Evolutionary conservation across 2,329 filamentous ascomycete genomes (phyloP).

Genomic region (Chlorencoelia australis): DNA sequence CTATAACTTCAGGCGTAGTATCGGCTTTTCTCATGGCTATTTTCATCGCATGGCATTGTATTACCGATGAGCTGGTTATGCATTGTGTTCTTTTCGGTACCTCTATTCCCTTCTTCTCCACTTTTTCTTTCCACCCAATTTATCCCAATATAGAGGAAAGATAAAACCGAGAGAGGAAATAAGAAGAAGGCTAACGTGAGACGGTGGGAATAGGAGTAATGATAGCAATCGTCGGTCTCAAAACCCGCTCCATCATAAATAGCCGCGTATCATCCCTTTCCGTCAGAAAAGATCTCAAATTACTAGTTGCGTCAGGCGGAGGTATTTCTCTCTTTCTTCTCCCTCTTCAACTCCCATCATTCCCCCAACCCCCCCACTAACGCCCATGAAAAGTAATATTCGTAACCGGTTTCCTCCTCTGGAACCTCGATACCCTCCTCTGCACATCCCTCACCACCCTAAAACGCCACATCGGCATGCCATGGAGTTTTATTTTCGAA

Average conservation of each 20-base stretch:
- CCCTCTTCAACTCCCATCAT: background rate
- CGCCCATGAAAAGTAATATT: constrained; percentile 24
- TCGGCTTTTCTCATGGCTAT: constrained; percentile 31
- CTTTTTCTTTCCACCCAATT: background rate
- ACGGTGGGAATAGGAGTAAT: constrained; percentile 16
- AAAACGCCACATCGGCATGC: constrained; percentile 38
- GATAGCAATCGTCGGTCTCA: constrained; percentile 12
- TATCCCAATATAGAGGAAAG: background rate
- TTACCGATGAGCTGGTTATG: constrained; percentile 12
- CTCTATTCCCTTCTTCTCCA: too few species aligned
- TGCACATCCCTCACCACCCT: constrained; percentile 38
- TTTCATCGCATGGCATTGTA: constrained; percentile 31
- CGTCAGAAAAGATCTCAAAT: constrained; percentile 18
- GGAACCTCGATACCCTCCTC: constrained; percentile 46
- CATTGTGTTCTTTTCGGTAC: constrained; percentile 16
- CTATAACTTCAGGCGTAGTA: constrained; percentile 32
- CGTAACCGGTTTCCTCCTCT: constrained; percentile 39
- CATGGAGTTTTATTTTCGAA: constrained; percentile 46
- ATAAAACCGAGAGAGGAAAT: too few species aligned
- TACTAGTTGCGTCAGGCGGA: constrained; percentile 18
- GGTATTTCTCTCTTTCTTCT: constrained; percentile 11
- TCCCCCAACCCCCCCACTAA: background rate
- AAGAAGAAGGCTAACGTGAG: too few species aligned
- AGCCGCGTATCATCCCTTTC: constrained; percentile 15
- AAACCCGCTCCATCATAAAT: constrained; percentile 22